Conservation (phyloP, 257 asterid genomes). For the Schizonepeta tenuifolia region DNA sequence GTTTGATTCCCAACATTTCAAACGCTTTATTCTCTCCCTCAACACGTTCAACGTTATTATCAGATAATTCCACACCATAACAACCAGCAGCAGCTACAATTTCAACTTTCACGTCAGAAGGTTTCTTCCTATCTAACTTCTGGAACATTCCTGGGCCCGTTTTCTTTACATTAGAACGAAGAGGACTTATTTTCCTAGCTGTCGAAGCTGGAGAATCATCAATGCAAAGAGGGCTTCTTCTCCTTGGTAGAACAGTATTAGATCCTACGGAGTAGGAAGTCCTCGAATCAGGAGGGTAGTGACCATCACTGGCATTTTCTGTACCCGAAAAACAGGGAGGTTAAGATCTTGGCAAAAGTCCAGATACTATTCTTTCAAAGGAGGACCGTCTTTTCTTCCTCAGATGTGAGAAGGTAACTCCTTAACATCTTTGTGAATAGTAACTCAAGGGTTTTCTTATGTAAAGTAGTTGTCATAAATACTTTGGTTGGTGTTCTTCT, state of each 20-base stretch:
- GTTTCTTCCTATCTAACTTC: constrained; percentile 69
- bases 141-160: constrained; percentile 61
- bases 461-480: neutral
- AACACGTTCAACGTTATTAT: constrained; percentile 40
- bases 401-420: constrained; percentile 85
- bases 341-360: constrained; percentile 98
- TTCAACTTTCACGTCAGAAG: constrained; percentile 45
- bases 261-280: constrained; percentile 46
- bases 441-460: neutral
- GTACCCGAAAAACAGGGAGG: no score
- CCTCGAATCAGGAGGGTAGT: constrained; percentile 50
- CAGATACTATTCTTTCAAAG: constrained; percentile 84
- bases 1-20: constrained; percentile 49
- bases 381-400: constrained; percentile 94
- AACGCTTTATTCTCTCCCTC: constrained; percentile 39
- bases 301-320: constrained; percentile 66
- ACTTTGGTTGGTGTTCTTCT: no score
- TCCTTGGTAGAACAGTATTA: constrained; percentile 47
- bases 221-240: constrained; percentile 34
- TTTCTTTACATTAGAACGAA: constrained; percentile 42
- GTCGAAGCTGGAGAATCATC: constrained; percentile 56
- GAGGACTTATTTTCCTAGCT: constrained; percentile 54
- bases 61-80: constrained; percentile 30
- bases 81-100: constrained; percentile 38
- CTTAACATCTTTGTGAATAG: no score